A percentile compares a stretch with the other conserved stretches of the same genome.
phyloP scores from a whole-genome alignment of 192 early-diverging fungal species.

The Backusella psychrophila region DNA sequence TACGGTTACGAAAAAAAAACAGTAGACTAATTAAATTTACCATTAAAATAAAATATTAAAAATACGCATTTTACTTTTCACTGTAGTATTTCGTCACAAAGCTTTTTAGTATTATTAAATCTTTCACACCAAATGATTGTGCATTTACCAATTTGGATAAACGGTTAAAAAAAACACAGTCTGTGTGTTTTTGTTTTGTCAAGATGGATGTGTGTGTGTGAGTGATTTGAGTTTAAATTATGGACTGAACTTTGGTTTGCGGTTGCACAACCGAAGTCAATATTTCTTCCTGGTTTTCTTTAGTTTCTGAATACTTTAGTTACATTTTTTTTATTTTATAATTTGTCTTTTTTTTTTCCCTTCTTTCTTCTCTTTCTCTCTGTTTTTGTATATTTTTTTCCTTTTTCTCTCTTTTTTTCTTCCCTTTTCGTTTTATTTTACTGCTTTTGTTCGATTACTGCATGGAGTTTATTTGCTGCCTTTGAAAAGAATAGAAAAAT shows the following conservation, averaged over 20 bases:
- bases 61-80: too few species aligned
- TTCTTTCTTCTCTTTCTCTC: background rate
- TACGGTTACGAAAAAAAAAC: background rate
- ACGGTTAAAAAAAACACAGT: background rate
- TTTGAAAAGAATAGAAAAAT: background rate
- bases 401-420: background rate
- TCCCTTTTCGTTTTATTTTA: background rate
- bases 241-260: background rate
- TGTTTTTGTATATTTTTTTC: background rate
- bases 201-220: background rate
- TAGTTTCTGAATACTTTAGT: background rate
- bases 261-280: background rate
- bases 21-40: background rate
- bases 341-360: too few species aligned
- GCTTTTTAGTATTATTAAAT: background rate
- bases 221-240: background rate
- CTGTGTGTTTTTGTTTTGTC: background rate
- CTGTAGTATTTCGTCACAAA: background rate
- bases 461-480: background rate
- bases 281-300: background rate
- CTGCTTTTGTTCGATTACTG: background rate
- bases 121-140: background rate
- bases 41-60: background rate
- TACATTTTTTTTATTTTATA: background rate
- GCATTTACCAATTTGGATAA: background rate